phyloP scores from a whole-genome alignment of 352 stramenopile species.

The Globisporangium viniferum region DNA sequence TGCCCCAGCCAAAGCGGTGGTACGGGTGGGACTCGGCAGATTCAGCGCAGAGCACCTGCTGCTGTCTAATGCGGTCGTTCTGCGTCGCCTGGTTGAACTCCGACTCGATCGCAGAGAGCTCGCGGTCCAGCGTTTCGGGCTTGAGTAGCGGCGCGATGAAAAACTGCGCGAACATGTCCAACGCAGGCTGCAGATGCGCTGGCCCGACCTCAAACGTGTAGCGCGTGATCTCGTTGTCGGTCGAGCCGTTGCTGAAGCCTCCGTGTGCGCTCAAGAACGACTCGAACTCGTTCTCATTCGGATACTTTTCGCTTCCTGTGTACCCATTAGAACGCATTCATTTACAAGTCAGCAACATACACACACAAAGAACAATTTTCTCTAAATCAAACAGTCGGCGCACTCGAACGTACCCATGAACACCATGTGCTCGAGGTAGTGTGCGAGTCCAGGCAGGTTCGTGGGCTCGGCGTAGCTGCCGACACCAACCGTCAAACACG shows the following conservation, averaged over 20 bases:
- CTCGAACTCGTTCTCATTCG: constrained; percentile 93
- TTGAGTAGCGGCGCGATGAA: constrained; percentile 91
- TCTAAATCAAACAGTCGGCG: background rate
- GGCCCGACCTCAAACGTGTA: constrained; percentile 93
- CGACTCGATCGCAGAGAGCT: constrained; percentile 85
- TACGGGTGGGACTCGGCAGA: constrained; percentile 62
- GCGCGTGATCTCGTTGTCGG: constrained; percentile 90
- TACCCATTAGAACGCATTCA: background rate
- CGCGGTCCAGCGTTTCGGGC: constrained; percentile 70
- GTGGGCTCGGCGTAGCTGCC: constrained; percentile 72
- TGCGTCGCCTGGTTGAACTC: constrained; percentile 83
- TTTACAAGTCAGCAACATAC: background rate
- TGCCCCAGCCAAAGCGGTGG: constrained; percentile 84
- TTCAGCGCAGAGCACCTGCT: constrained; percentile 79
- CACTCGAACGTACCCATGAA: constrained; percentile 83
- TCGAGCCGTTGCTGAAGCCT: constrained; percentile 91
- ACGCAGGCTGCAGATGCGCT: constrained; percentile 49
- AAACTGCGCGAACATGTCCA: constrained; percentile 94
- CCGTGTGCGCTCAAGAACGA: constrained; percentile 85
- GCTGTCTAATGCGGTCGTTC: constrained; percentile 61
- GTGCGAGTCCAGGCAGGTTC: constrained; percentile 74
- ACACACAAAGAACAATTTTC: background rate
- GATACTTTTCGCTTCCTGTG: constrained; percentile 85
- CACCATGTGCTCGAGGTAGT: constrained; percentile 96
- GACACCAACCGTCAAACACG: constrained; percentile 66